phyloP scores from a whole-genome alignment of 306 rosid genomes.

The Inga laurina region DNA sequence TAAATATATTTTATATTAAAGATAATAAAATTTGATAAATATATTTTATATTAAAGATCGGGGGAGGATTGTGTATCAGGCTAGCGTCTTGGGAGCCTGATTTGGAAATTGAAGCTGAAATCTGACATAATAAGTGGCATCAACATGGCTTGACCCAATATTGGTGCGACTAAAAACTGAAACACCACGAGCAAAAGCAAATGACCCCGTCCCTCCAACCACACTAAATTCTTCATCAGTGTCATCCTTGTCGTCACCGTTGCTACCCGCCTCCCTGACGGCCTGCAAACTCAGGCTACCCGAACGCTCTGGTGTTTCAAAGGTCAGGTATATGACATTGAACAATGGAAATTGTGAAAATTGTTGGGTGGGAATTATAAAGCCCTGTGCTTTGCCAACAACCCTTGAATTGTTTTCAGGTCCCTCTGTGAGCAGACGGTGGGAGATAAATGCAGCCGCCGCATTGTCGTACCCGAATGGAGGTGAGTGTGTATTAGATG shows the following conservation, averaged over 20 bases:
- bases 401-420: constrained; percentile 67
- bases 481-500: constrained; percentile 32
- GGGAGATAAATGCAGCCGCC: constrained; percentile 62
- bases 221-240: constrained; percentile 47
- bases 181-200: constrained; percentile 88
- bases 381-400: constrained; percentile 71
- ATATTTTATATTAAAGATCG: too few relatives aligned
- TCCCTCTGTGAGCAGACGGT: constrained; percentile 65
- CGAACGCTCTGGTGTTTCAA: constrained; percentile 55
- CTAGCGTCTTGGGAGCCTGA: background rate
- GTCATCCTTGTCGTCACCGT: constrained; percentile 21
- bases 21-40: too few relatives aligned
- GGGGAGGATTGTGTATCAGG: background rate
- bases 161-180: constrained; percentile 55
- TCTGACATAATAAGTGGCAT: constrained; percentile 57
- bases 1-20: too few relatives aligned
- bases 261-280: constrained; percentile 19
- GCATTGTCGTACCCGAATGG: constrained; percentile 26
- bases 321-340: constrained; percentile 72
- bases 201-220: constrained; percentile 84
- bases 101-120: constrained; percentile 44
- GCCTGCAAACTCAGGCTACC: constrained; percentile 78
- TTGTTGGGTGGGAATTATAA: constrained; percentile 63
- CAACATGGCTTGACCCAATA: constrained; percentile 6
- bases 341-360: constrained; percentile 60